Evolutionary conservation across 495 filamentous ascomycete genomes (phyloP).

Genomic region (Penicillium soppii): DNA sequence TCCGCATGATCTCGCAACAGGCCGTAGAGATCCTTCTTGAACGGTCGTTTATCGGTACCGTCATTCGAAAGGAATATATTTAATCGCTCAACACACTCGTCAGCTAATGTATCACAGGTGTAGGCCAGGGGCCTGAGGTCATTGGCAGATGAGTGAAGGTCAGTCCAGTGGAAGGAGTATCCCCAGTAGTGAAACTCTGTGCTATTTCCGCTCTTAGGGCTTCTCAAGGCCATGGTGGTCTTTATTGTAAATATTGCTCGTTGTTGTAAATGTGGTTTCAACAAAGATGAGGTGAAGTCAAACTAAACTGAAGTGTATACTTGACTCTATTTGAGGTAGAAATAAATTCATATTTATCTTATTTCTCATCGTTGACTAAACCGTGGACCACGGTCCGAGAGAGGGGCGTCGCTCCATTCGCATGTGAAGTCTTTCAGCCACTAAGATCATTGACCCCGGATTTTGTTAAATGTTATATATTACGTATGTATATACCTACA

Average conservation of each 20-base stretch:
- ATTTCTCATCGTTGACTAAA: too few species aligned
- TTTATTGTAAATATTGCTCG: not conserved
- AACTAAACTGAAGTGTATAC: not conserved
- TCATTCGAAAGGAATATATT: slow-evolving; percentile 51
- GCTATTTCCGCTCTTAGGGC: slow-evolving; percentile 13
- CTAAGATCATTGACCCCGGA: not conserved
- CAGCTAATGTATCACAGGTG: slow-evolving; percentile 67
- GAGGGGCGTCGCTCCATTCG: slow-evolving; percentile 1
- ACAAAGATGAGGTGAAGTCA: too few species aligned
- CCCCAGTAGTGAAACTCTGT: slow-evolving; percentile 55
- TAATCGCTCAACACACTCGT: slow-evolving; percentile 61
- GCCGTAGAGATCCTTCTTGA: slow-evolving; percentile 58
- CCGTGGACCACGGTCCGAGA: slow-evolving; percentile 28
- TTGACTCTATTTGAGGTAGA: not conserved
- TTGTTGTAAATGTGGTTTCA: not conserved
- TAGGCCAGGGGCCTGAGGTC: slow-evolving; percentile 59
- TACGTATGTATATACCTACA: too few species aligned
- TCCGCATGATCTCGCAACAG: slow-evolving; percentile 58
- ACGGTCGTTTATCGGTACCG: slow-evolving; percentile 15
- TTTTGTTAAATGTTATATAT: too few species aligned
- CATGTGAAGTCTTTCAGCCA: slow-evolving; percentile 17
- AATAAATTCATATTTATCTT: not conserved
- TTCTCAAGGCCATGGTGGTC: slow-evolving; percentile 16
- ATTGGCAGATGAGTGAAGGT: slow-evolving; percentile 60
- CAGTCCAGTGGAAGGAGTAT: slow-evolving; percentile 68